A percentile compares a stretch with the other conserved stretches of the same genome.
Conservation (phyloP, 768 basidiomycete genomes). For the Tubosaeta sp. region DNA sequence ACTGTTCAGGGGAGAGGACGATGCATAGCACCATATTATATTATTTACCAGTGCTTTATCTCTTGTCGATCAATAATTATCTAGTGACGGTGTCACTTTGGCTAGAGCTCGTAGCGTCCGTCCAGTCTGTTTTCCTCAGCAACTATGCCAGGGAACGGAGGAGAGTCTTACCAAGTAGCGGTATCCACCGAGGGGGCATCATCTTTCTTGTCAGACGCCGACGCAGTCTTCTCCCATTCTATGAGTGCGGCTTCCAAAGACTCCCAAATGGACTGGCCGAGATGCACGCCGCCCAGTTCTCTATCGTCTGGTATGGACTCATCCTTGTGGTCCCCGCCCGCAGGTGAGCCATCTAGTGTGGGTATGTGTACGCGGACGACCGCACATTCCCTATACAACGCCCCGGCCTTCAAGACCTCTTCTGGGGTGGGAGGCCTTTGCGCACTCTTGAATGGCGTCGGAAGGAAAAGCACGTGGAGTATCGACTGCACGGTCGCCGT, state of each 20-base stretch:
- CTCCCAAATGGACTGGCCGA: conserved; percentile 74
- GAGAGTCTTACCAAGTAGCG: conserved; percentile 11
- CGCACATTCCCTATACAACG: conserved; percentile 73
- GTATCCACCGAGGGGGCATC: conserved; percentile 26
- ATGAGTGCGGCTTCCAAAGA: conserved; percentile 63
- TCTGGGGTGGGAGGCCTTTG: conserved; percentile 33
- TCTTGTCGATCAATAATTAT: conserved; percentile 23
- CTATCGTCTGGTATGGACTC: conserved; percentile 52
- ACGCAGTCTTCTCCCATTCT: conserved; percentile 50
- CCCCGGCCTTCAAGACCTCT: conserved; percentile 74
- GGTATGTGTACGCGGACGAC: conserved; percentile 48
- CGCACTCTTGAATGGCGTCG: conserved; percentile 67
- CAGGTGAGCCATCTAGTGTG: conserved; percentile 15
- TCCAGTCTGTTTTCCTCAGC: conserved; percentile 4
- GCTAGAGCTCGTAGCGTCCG: background rate
- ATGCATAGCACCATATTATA: conserved; percentile 19
- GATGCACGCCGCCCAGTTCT: conserved; percentile 66
- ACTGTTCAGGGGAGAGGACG: conserved; percentile 1
- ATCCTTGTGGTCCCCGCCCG: conserved; percentile 30
- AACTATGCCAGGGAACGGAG: background rate
- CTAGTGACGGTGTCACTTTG: conserved; percentile 2
- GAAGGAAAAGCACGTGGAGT: conserved; percentile 78
- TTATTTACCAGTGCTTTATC: conserved; percentile 20
- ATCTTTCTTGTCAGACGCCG: conserved; percentile 20
- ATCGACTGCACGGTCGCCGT: conserved; percentile 63